These are phyloP conservation scores for Cystobasidiopsis lactophilus DNA, from an alignment of 768 basidiomycete species.

Conservation along the genomic window DNA sequence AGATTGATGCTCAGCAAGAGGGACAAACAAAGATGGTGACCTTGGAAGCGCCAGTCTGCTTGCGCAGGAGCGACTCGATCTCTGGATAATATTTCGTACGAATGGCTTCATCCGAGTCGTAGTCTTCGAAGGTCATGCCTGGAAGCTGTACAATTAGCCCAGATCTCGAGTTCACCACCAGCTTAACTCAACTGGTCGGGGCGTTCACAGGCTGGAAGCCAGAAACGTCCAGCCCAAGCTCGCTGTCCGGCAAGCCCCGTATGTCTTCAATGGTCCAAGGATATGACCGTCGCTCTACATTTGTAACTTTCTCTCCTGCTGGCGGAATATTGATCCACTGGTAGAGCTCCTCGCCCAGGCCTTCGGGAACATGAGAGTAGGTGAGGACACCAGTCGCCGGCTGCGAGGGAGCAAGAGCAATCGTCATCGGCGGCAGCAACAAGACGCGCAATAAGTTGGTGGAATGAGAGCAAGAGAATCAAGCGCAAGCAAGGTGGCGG, in stretches of 20 bases:
- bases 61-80: background rate
- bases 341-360: background rate
- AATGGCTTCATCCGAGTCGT: background rate
- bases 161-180: too few relatives aligned
- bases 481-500: too few relatives aligned
- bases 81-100: background rate
- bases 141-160: background rate
- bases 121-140: background rate
- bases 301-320: background rate
- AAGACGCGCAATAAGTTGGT: too few relatives aligned
- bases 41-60: background rate
- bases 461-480: too few relatives aligned
- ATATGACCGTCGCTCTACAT: background rate
- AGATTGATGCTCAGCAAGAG: background rate
- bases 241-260: background rate
- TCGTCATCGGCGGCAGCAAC: too few relatives aligned
- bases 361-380: too few relatives aligned
- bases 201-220: background rate
- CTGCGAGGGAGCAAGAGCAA: too few relatives aligned
- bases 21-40: background rate
- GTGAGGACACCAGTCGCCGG: too few relatives aligned
- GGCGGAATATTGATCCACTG: background rate
- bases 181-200: too few relatives aligned
- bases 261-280: background rate
- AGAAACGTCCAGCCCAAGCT: background rate